These are phyloP conservation scores for Monilinia laxa DNA, from an alignment of 2,329 filamentous ascomycete genomes.

Conservation along the genomic window DNA sequence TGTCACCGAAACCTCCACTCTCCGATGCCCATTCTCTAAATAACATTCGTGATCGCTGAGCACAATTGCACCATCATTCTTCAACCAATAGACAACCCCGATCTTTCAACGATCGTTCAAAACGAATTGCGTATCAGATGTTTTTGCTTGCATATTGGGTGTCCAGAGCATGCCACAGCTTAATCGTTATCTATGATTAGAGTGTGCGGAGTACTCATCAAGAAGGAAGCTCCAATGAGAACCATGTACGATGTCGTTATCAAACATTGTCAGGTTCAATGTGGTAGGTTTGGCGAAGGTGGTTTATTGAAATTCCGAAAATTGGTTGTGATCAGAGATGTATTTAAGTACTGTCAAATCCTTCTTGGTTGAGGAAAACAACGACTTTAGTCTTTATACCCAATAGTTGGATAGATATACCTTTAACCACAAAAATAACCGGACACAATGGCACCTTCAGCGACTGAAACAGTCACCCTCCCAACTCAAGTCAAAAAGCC, in stretches of 20 bases:
- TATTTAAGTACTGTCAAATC: conserved; percentile 14
- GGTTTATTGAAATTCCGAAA: not conserved
- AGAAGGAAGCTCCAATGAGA: conserved; percentile 15
- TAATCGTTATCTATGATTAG: conserved; percentile 1
- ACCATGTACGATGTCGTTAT: conserved; percentile 18
- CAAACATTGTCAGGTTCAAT: conserved; percentile 16
- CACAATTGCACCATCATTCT: conserved; percentile 22
- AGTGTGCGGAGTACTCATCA: not conserved
- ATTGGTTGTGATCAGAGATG: not conserved
- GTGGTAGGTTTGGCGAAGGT: conserved; percentile 7
- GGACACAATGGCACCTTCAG: conserved; percentile 36
- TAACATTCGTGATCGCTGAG: conserved; percentile 16
- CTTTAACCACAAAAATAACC: not conserved
- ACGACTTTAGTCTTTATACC: not conserved
- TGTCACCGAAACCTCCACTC: conserved; percentile 9
- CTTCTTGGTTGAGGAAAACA: not conserved
- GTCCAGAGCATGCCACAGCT: not conserved
- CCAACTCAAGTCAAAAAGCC: conserved; percentile 25
- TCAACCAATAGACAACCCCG: conserved; percentile 15
- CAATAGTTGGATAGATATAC: not conserved
- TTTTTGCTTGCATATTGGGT: conserved; percentile 11
- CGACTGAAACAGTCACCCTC: conserved; percentile 34
- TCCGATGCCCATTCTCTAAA: not conserved
- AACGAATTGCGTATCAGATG: not conserved
- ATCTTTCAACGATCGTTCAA: conserved; percentile 13